phyloP scores from a whole-genome alignment of 768 basidiomycete genomes.

The Mycena venus region DNA sequence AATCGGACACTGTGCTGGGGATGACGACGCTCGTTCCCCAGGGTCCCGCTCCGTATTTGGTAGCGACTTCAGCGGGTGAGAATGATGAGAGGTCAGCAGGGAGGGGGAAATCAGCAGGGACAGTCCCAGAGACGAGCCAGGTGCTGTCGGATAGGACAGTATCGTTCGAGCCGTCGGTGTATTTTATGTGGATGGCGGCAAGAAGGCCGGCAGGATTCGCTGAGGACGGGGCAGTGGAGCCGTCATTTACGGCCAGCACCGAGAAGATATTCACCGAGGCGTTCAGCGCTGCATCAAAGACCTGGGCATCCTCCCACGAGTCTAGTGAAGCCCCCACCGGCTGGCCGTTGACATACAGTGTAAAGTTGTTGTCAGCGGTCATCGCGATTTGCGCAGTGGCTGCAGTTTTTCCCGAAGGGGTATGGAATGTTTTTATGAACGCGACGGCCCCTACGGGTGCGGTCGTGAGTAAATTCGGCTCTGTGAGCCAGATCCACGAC shows the following conservation, averaged over 20 bases:
- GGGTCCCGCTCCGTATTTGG: constrained; percentile 12
- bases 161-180: constrained; percentile 16
- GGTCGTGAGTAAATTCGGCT: not conserved
- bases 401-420: constrained; percentile 17
- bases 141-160: constrained; percentile 13
- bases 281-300: constrained; percentile 15
- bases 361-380: constrained; percentile 29
- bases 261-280: constrained; percentile 20
- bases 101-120: constrained; percentile 20
- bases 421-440: constrained; percentile 19
- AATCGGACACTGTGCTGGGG: not conserved
- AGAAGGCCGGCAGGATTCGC: constrained; percentile 26
- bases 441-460: constrained; percentile 19
- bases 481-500: constrained; percentile 31
- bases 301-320: not conserved
- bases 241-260: constrained; percentile 6
- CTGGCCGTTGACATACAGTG: constrained; percentile 28
- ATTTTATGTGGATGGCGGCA: constrained; percentile 8
- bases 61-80: not conserved
- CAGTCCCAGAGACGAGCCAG: constrained; percentile 15
- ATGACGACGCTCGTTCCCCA: constrained; percentile 10
- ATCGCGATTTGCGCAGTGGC: constrained; percentile 10
- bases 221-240: not conserved
- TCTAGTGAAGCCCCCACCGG: constrained; percentile 8
- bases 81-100: constrained; percentile 20